Evolutionary conservation across 768 basidiomycete species (phyloP).

Genomic region (Suillus alpinus): DNA sequence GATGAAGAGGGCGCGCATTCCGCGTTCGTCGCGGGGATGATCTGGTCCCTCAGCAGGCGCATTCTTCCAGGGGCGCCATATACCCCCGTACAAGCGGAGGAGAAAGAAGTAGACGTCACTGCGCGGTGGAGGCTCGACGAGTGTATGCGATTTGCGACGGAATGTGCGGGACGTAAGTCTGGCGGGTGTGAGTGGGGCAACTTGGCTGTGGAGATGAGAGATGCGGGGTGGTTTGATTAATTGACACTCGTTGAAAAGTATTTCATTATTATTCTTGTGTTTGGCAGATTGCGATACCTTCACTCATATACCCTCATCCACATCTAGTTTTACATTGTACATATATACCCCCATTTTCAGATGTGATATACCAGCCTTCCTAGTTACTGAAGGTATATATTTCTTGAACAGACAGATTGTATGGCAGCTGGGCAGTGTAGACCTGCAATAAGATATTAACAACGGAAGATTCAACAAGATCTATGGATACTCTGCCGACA

Average conservation of each 20-base stretch:
- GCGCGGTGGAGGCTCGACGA: slow-evolving; percentile 80
- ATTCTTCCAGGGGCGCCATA: slow-evolving; percentile 77
- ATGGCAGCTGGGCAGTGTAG: not conserved
- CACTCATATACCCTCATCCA: not conserved
- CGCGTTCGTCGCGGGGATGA: slow-evolving; percentile 86
- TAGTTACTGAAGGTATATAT: not conserved
- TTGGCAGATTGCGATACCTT: not conserved
- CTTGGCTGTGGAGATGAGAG: slow-evolving; percentile 69
- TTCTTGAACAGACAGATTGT: not conserved
- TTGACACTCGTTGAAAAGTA: not conserved
- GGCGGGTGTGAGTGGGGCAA: slow-evolving; percentile 62
- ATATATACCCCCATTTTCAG: not conserved
- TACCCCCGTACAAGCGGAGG: slow-evolving; percentile 40
- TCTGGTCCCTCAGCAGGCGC: slow-evolving; percentile 71
- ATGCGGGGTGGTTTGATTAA: slow-evolving; percentile 73
- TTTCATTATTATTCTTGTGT: not conserved
- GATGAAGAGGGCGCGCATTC: slow-evolving; percentile 81
- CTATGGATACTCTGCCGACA: too few species aligned
- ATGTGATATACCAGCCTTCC: not conserved
- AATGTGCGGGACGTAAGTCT: slow-evolving; percentile 75
- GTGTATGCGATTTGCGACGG: slow-evolving; percentile 82
- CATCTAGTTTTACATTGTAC: not conserved
- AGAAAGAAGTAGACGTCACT: slow-evolving; percentile 36
- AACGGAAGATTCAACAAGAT: too few species aligned
- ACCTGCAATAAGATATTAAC: not conserved